A percentile compares a stretch with the other conserved stretches of the same genome.
Evolutionary conservation across 306 rosid genomes (phyloP).

Genomic region (Canavalia ensiformis): DNA sequence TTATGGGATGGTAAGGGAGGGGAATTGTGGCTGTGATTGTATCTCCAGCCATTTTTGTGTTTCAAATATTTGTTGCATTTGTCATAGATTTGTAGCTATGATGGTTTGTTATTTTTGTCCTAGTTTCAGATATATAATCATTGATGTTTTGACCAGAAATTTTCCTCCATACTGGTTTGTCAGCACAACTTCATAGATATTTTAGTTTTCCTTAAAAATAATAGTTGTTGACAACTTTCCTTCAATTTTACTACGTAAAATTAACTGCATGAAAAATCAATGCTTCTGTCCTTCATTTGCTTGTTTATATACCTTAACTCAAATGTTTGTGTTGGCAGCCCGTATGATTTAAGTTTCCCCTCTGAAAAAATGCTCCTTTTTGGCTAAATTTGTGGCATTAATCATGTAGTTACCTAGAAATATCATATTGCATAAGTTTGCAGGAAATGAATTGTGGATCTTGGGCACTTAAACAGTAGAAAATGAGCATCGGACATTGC

Average conservation of each 20-base stretch:
- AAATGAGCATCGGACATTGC: slow-evolving; percentile 4
- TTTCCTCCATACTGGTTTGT: slow-evolving; percentile 26
- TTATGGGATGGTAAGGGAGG: slow-evolving; percentile 28
- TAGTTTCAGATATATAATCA: neutral
- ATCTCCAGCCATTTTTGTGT: slow-evolving; percentile 17
- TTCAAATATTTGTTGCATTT: slow-evolving; percentile 31
- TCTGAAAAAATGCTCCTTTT: neutral
- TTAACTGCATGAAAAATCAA: slow-evolving; percentile 21
- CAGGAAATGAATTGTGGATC: slow-evolving; percentile 16
- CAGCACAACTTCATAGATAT: neutral
- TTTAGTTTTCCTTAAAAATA: neutral
- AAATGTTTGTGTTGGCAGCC: neutral
- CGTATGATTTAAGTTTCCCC: slow-evolving; percentile 2
- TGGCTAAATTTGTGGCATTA: neutral
- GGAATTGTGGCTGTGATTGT: slow-evolving; percentile 33
- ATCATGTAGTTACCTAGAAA: slow-evolving; percentile 5
- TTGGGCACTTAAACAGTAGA: neutral
- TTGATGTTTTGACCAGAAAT: neutral
- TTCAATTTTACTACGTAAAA: neutral
- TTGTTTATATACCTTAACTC: neutral
- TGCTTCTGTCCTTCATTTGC: slow-evolving; percentile 13
- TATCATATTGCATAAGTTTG: neutral
- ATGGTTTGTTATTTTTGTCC: slow-evolving; percentile 11
- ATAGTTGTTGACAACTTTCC: neutral
- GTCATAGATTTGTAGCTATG: neutral